phyloP scores from a whole-genome alignment of 208 protist genomes.

The Kentomonas sorsogonicus region DNA sequence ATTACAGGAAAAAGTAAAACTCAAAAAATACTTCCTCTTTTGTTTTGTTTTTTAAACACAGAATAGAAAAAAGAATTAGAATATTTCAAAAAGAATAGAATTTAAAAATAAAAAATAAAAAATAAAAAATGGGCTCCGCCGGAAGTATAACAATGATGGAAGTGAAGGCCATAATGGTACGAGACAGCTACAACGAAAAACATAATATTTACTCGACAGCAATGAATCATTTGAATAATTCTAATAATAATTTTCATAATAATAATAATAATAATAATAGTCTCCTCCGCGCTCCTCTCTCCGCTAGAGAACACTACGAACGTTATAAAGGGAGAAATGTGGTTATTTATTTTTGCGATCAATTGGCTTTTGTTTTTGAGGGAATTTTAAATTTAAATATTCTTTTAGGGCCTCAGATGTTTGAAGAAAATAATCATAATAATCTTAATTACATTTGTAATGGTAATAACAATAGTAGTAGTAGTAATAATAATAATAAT shows the following conservation, averaged over 20 bases:
- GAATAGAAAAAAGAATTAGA: slow-evolving; percentile 1
- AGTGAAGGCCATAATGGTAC: no score
- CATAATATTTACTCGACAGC: not conserved
- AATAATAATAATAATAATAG: slow-evolving; percentile 6
- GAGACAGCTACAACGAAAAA: no score
- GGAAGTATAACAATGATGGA: no score
- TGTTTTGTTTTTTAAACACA: not conserved
- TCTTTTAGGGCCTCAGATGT: no score
- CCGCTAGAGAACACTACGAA: not conserved
- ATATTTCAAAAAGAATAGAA: not conserved
- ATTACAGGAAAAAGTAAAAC: slow-evolving; percentile 5
- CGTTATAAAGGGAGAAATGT: not conserved
- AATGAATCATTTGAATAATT: not conserved
- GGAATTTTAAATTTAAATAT: slow-evolving; percentile 2
- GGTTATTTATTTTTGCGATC: not conserved
- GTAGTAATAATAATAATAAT: no score
- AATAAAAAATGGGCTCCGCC: not conserved
- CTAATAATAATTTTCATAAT: slow-evolving; percentile 1
- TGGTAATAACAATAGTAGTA: no score
- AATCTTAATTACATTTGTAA: no score
- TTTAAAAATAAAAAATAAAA: slow-evolving; percentile 9
- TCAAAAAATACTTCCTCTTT: not conserved
- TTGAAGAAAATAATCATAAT: no score
- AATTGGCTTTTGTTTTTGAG: not conserved
- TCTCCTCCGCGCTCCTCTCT: not conserved